Percentiles rank a stretch among this genome's conserved stretches.
These are phyloP conservation scores for Leccinum boreale DNA, from an alignment of 768 basidiomycete genomes.

Conservation along the genomic window DNA sequence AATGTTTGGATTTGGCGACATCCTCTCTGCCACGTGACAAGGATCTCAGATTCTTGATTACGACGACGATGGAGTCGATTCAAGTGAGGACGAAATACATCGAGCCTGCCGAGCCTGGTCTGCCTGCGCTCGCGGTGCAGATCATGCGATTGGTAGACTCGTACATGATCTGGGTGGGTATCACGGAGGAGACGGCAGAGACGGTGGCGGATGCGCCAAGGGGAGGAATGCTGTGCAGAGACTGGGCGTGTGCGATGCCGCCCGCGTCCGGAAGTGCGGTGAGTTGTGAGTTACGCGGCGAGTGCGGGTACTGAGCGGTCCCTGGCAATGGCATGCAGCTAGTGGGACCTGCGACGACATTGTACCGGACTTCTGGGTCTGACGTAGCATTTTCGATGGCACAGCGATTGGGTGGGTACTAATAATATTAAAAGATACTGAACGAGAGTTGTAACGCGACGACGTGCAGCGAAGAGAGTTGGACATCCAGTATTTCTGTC, in stretches of 20 bases:
- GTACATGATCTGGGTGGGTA: slow-evolving; percentile 82
- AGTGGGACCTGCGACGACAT: slow-evolving; percentile 47
- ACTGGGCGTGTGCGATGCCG: slow-evolving; percentile 88
- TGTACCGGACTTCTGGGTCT: slow-evolving; percentile 59
- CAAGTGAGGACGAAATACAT: slow-evolving; percentile 48
- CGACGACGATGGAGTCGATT: slow-evolving; percentile 26
- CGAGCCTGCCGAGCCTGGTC: slow-evolving; percentile 44
- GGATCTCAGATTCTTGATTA: not conserved
- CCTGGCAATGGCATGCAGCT: not conserved
- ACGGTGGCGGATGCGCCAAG: slow-evolving; percentile 46
- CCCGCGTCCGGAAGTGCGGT: slow-evolving; percentile 26
- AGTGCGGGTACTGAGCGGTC: slow-evolving; percentile 1
- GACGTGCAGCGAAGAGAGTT: slow-evolving; percentile 55
- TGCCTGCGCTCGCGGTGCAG: slow-evolving; percentile 63
- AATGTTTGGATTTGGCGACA: too few relatives aligned
- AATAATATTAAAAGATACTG: not conserved
- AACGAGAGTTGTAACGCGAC: not conserved
- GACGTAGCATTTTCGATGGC: slow-evolving; percentile 74
- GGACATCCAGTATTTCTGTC: slow-evolving; percentile 70
- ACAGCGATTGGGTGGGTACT: slow-evolving; percentile 67
- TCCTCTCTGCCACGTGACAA: slow-evolving; percentile 19
- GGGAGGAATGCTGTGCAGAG: slow-evolving; percentile 58
- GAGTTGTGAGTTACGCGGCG: slow-evolving; percentile 7
- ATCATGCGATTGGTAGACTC: slow-evolving; percentile 65
- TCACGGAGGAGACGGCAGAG: slow-evolving; percentile 45